Evolutionary conservation across 768 basidiomycete genomes (phyloP), one percentile per base, ranked within the genome.

Genomic region (Hirschioporus abietinus): DNA sequence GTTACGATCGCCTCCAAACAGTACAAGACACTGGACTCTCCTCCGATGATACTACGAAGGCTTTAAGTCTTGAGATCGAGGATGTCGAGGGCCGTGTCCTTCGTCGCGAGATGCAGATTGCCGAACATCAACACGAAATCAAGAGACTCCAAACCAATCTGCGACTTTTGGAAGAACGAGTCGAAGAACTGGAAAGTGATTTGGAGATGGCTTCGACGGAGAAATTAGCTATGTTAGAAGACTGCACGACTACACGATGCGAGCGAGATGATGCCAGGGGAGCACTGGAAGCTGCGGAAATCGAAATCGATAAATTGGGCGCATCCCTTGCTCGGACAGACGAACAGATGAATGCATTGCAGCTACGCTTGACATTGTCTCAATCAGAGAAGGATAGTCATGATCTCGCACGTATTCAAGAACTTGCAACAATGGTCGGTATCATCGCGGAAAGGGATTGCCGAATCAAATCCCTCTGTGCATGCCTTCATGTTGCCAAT

Each of bases 151-250:
- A 92, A 75, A 87, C 87, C 65, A 94, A 94, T 70, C 73, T 89
- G 63, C 81, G 82, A 65, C 77, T 93, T 35, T 87, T 91, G 66
- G 92, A 94, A 73, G 92, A 93, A 27, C 82, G 90, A 7, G 75
- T 92, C 52, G 75, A 73, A 1, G 92, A 93, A 78, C 83, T 91
- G 84, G 87, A 83, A 1, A 75, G 73, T 20, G 92, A 94, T 70
- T 74, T 92, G 66, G 91, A 91, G 71, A 83, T 83, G 68, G 78
- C 88, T 66, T 80, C 77, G 24, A 82, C 85, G 5, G 84, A 92
- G 78, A 91, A 89, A 74, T 86, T 86, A 66, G 87, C 90, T 1
- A 91, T 94, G 89, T 85, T 93, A 0, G 91, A 93, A 68, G 92
- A 94, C 72, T 93, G 92, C 71, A 88, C 88, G 4, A 86, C 88